Conservation (phyloP, 2,329 filamentous ascomycete species). For the Thermoascus crustaceus region DNA sequence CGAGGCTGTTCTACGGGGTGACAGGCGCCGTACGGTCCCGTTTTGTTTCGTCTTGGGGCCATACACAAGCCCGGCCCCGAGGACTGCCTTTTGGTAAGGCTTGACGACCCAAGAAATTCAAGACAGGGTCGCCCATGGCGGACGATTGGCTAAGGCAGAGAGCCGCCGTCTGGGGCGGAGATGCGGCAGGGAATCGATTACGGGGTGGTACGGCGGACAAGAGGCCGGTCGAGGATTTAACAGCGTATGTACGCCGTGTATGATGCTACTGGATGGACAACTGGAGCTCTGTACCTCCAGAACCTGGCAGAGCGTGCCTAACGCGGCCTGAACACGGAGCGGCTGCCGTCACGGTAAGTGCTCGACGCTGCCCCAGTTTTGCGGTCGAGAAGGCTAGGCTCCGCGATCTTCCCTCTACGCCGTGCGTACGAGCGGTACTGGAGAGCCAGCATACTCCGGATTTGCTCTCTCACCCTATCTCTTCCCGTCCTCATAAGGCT, state of each 20-base stretch:
- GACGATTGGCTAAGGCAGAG: background rate
- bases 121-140: background rate
- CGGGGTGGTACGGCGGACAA: background rate
- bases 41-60: slow-evolving; percentile 3
- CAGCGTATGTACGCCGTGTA: background rate
- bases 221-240: background rate
- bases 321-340: slow-evolving; percentile 14
- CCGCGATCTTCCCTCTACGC: too few species aligned
- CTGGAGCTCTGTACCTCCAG: background rate
- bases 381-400: background rate
- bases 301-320: slow-evolving; percentile 4
- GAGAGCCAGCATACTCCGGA: slow-evolving; percentile 1
- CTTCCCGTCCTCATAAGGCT: too few species aligned
- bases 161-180: background rate
- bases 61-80: background rate
- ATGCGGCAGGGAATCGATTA: background rate
- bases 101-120: slow-evolving; percentile 1
- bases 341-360: slow-evolving; percentile 11
- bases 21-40: slow-evolving; percentile 4
- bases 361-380: slow-evolving; percentile 2
- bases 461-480: background rate
- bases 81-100: background rate
- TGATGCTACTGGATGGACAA: background rate
- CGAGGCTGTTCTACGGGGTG: slow-evolving; percentile 1
- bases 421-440: background rate